Conservation (phyloP, 768 basidiomycete genomes). For the Coprinellus aureogranulatus region DNA sequence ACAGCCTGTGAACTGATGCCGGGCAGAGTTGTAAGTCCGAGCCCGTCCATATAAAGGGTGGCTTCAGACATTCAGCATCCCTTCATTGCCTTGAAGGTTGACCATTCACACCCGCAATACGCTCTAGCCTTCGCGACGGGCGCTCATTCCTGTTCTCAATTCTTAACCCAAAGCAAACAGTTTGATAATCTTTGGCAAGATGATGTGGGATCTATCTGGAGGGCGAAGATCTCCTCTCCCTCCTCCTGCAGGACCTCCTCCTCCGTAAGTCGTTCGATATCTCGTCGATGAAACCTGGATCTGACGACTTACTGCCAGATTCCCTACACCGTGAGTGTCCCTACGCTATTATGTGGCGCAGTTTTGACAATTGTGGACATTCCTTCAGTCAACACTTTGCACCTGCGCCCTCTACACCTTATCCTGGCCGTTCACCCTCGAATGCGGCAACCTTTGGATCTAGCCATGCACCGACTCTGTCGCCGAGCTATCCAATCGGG, state of each 20-base stretch:
- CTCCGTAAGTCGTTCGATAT: constrained; percentile 21
- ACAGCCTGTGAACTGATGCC: constrained; percentile 8
- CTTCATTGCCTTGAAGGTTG: not conserved
- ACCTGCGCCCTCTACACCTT: not conserved
- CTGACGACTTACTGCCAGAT: constrained; percentile 18
- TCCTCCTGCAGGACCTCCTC: constrained; percentile 17
- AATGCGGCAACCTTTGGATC: constrained; percentile 4
- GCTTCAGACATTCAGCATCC: not conserved
- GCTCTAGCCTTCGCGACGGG: too few species aligned
- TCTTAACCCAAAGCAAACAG: too few species aligned
- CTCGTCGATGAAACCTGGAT: not conserved
- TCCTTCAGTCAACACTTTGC: not conserved
- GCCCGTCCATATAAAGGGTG: not conserved
- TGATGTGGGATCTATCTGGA: constrained; percentile 41
- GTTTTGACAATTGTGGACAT: not conserved
- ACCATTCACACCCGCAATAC: not conserved
- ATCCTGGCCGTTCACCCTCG: not conserved
- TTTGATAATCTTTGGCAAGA: constrained; percentile 20
- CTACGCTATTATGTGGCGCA: not conserved
- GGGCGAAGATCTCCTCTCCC: constrained; percentile 23
- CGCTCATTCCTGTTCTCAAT: too few species aligned
- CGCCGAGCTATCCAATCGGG: not conserved
- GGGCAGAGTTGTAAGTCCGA: constrained; percentile 1
- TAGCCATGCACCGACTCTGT: not conserved
- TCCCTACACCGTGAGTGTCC: constrained; percentile 27